These are phyloP conservation scores for Colletotrichum simmondsii DNA, from an alignment of 2,329 filamentous ascomycete genomes.

Conservation along the genomic window DNA sequence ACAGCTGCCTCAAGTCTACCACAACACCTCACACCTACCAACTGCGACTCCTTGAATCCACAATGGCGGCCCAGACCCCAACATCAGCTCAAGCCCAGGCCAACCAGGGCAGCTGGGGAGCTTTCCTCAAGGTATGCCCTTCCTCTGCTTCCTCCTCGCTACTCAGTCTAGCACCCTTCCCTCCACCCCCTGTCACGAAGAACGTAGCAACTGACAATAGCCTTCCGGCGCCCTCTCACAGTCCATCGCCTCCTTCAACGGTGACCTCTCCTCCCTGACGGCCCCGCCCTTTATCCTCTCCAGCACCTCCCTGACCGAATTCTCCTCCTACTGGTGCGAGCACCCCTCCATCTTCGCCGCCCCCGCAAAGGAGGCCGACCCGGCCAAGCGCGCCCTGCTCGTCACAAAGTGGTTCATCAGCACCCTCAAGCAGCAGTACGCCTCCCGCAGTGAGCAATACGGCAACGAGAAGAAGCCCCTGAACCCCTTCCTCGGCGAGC, in stretches of 20 bases:
- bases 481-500: conserved; percentile 94
- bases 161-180: background rate
- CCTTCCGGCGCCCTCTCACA: conserved; percentile 38
- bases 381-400: conserved; percentile 83
- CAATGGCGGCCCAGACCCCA: conserved; percentile 24
- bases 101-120: conserved; percentile 23
- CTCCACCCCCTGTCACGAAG: background rate
- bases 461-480: conserved; percentile 98
- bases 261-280: conserved; percentile 82
- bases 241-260: conserved; percentile 85
- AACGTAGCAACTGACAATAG: background rate
- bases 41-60: background rate
- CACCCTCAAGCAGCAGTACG: conserved; percentile 89
- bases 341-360: conserved; percentile 83
- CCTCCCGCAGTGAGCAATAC: conserved; percentile 77
- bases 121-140: conserved; percentile 31
- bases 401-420: conserved; percentile 98
- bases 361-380: conserved; percentile 81
- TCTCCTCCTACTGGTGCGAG: conserved; percentile 85
- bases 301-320: conserved; percentile 81
- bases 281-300: conserved; percentile 87
- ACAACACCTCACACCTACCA: background rate
- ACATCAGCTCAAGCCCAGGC: conserved; percentile 20
- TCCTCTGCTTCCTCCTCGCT: background rate
- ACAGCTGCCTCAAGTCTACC: background rate